Evolutionary conservation across 768 basidiomycete species (phyloP).

Genomic region (Termitomyces sp.): DNA sequence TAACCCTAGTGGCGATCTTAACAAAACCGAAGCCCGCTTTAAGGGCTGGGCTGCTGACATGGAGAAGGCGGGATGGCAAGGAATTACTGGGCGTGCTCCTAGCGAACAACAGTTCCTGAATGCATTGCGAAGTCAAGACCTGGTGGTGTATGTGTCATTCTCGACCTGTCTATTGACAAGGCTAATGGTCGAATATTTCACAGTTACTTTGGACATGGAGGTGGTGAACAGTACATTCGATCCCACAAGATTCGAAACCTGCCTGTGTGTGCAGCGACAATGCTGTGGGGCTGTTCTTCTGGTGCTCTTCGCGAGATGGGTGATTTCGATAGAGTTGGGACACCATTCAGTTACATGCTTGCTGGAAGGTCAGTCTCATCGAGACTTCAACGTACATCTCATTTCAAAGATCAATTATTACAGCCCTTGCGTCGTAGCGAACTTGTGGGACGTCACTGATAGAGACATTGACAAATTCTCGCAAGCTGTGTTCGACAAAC

Average conservation of each 20-base stretch:
- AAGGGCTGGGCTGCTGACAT: conserved; percentile 73
- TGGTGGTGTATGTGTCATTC: conserved; percentile 77
- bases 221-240: conserved; percentile 90
- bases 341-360: conserved; percentile 94
- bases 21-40: conserved; percentile 80
- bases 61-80: conserved; percentile 77
- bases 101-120: conserved; percentile 81
- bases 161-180: background rate
- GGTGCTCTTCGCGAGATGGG: conserved; percentile 87
- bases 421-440: conserved; percentile 90
- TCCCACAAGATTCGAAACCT: conserved; percentile 83
- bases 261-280: conserved; percentile 83
- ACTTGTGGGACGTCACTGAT: conserved; percentile 98
- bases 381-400: background rate
- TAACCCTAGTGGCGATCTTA: conserved; percentile 91
- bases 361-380: conserved; percentile 80
- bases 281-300: conserved; percentile 99
- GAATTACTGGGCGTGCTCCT: conserved; percentile 70
- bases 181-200: background rate
- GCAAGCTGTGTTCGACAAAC: conserved; percentile 72
- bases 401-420: conserved; percentile 2
- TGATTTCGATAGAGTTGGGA: conserved; percentile 89
- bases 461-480: conserved; percentile 94
- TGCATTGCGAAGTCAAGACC: conserved; percentile 69
- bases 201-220: conserved; percentile 97